phyloP scores from a whole-genome alignment of 2,329 filamentous ascomycete genomes.

The Lasiodiplodia hormozganensis region DNA sequence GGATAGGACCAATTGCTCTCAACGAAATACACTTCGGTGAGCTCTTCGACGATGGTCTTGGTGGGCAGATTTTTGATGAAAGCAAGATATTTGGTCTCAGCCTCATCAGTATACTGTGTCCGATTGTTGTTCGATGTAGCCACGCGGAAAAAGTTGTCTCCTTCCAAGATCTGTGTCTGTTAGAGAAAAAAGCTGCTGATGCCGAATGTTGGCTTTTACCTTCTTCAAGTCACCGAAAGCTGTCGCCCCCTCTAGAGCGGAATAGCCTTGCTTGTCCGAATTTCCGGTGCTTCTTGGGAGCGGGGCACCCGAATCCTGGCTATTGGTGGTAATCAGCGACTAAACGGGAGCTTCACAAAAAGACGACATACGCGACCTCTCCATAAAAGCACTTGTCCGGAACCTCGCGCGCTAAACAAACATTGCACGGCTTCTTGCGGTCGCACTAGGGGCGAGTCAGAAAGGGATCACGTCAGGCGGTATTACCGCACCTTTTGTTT shows the following conservation, averaged over 20 bases:
- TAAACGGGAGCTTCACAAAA: neutral
- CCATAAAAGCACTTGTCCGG: constrained; percentile 15
- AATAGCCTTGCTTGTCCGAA: neutral
- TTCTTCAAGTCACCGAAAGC: constrained; percentile 9
- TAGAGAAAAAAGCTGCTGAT: neutral
- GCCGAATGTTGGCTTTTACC: neutral
- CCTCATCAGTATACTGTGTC: constrained; percentile 4
- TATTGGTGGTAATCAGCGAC: neutral
- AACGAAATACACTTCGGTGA: constrained; percentile 8
- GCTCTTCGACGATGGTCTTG: neutral
- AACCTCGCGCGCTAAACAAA: constrained; percentile 12
- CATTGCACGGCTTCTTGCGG: constrained; percentile 18
- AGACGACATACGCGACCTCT: neutral
- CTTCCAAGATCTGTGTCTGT: constrained; percentile 10
- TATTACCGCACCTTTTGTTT: constrained; percentile 2
- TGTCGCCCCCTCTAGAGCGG: constrained; percentile 6
- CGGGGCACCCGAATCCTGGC: neutral
- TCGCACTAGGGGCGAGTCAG: constrained; percentile 10
- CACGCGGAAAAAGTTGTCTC: constrained; percentile 13
- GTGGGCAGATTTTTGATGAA: constrained; percentile 7
- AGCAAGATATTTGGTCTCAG: constrained; percentile 1
- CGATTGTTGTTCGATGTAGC: constrained; percentile 12
- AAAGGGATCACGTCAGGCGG: neutral
- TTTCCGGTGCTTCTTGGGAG: constrained; percentile 9
- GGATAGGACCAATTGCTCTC: constrained; percentile 23